Evolutionary conservation across 2,329 filamentous ascomycete genomes (phyloP), one percentile per base, ranked within the genome.

Genomic region (Colletotrichum incanum): DNA sequence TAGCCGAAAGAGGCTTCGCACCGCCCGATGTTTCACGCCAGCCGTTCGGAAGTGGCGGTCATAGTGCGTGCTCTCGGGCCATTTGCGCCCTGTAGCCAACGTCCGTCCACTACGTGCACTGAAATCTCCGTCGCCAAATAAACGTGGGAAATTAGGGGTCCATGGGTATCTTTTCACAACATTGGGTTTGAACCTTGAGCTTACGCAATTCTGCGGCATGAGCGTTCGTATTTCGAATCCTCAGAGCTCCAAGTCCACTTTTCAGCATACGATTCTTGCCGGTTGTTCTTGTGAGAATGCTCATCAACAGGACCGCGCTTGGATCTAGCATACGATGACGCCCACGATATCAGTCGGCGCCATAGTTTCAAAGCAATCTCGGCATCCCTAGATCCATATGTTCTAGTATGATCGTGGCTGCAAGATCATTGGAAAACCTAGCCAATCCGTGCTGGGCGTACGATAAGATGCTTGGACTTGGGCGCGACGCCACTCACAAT

Each of bases 101-200:
- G 47, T 43, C 37, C 37, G 34, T 28, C 37, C 60, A 41, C 49
- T 41, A 26, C 61, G 26, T 58, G 49, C 49, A 39, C 50, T 47
- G 50, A 58, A 65, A 56, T 56, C n/a, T 65, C 52, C 50, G 28
- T 65, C 52, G 28, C 52, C 63, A 47, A 56, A 47, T 7, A 55
- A 65, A 43, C 26, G 20, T 58, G 63, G 45, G 39, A 58, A 37
- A 58, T 65, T 45, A 65, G 28, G 63, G 63, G 63, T 58, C 50
- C 63, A 65, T 65, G 63, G 23, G 61, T 23, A 14, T 43, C 23
- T 28, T 45, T 31, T 5, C 23, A 45, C 26, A 14, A 6, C 12
- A 16, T 26, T 58, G n/a, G 37, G 41, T 26, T 41, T 16, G 56
- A 45, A 23, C 14, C 12, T 39, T 26, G 41, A 47, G 39, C 39